A percentile compares a stretch with the other conserved stretches of the same genome.
phyloP scores from a whole-genome alignment of 2,329 filamentous ascomycete species.

The Fusarium palustre region DNA sequence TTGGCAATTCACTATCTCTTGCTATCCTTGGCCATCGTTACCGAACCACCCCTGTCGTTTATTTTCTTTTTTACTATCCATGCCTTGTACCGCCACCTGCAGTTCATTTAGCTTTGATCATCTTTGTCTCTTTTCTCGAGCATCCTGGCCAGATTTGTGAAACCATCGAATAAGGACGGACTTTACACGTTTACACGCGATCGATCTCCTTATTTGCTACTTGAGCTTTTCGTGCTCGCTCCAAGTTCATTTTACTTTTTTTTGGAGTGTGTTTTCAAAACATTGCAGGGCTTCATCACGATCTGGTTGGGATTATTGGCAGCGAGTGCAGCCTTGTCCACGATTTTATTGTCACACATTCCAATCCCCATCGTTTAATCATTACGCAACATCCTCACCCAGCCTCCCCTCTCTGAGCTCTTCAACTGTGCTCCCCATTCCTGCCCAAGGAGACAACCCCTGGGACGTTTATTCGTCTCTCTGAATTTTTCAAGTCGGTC shows the following conservation, averaged over 20 bases:
- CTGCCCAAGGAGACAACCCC: conserved; percentile 26
- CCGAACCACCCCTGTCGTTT: conserved; percentile 35
- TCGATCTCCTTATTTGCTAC: conserved; percentile 12
- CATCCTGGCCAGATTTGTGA: conserved; percentile 28
- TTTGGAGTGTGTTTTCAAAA: background rate
- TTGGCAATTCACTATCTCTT: conserved; percentile 25
- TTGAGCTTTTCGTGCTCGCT: background rate
- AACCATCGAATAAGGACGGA: conserved; percentile 13
- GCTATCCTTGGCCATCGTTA: conserved; percentile 23
- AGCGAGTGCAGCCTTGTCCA: conserved; percentile 33
- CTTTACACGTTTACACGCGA: background rate
- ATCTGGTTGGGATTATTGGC: conserved; percentile 8
- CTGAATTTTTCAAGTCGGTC: conserved; percentile 21
- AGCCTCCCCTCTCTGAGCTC: conserved; percentile 22
- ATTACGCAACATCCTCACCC: conserved; percentile 32
- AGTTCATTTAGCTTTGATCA: conserved; percentile 18
- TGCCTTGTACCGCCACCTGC: conserved; percentile 6
- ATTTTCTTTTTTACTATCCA: conserved; percentile 28
- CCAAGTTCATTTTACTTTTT: background rate
- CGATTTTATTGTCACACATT: conserved; percentile 29
- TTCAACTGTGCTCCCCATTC: conserved; percentile 20
- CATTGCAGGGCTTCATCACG: conserved; percentile 12
- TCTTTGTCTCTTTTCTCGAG: conserved; percentile 31
- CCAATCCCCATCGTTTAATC: conserved; percentile 39
- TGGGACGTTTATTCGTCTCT: conserved; percentile 24